These are phyloP conservation scores for Plasmodium cynomolgi DNA, from an alignment of 169 alveolate species.

Conservation along the genomic window DNA sequence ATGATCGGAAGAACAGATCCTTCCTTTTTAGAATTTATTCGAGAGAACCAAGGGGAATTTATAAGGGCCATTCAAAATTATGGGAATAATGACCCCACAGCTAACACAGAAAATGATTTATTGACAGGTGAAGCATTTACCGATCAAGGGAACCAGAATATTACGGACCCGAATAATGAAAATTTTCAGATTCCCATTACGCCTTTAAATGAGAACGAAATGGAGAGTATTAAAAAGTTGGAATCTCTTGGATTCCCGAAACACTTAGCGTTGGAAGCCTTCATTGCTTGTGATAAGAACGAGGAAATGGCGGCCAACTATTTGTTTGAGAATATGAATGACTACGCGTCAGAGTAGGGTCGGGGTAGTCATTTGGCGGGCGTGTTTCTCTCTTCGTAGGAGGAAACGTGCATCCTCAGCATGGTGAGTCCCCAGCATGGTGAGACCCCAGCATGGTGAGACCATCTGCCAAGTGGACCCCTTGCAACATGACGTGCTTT, in stretches of 20 bases:
- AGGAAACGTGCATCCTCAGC: background rate
- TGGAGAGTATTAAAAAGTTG: slow-evolving; percentile 87
- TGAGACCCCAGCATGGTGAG: background rate
- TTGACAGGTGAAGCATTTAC: slow-evolving; percentile 49
- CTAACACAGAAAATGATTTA: slow-evolving; percentile 15
- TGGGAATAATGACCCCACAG: slow-evolving; percentile 56
- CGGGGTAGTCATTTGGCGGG: background rate
- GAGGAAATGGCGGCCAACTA: slow-evolving; percentile 95
- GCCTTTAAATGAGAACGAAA: slow-evolving; percentile 92
- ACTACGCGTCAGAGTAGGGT: slow-evolving; percentile 74
- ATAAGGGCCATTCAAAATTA: slow-evolving; percentile 78
- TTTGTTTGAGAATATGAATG: slow-evolving; percentile 87
- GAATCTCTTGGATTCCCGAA: slow-evolving; percentile 94
- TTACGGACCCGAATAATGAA: slow-evolving; percentile 26
- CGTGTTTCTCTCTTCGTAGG: background rate
- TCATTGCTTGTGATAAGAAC: slow-evolving; percentile 96
- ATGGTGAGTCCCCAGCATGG: background rate
- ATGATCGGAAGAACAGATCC: slow-evolving; percentile 90
- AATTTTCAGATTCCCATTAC: slow-evolving; percentile 65
- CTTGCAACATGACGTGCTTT: background rate
- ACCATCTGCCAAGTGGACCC: background rate
- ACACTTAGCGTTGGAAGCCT: slow-evolving; percentile 95
- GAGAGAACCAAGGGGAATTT: slow-evolving; percentile 91
- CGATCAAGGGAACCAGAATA: background rate
- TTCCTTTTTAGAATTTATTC: slow-evolving; percentile 85